Evolutionary conservation across 257 asterid species (phyloP), one percentile per base, ranked within the genome.

Genomic region (Solanum dulcamara): DNA sequence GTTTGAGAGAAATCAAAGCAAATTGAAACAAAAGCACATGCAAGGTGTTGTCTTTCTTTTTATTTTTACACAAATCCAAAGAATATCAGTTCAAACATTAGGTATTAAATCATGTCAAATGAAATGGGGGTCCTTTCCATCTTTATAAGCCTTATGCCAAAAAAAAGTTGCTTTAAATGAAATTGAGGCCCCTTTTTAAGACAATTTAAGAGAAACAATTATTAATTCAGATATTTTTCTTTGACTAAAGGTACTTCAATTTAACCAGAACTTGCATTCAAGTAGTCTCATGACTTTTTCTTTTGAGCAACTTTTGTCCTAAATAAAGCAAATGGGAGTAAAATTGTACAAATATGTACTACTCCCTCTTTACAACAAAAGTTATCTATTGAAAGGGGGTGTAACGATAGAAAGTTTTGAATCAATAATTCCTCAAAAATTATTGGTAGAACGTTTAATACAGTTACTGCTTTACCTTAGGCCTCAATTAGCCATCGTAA

Each of bases 21-120:
- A 44, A 46, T 77, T 77, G 82, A 77, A 46, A 77, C 82, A 77
- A 46, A 14, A 77, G 82, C 82, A 77, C 82, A 77, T 77, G 82
- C 82, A 46, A 77, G 62, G 26, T 44, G 26, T 77, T 46, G 60
- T 5, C n/a, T 77, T 26, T 77, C 32, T 15, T 42, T 77, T 74
- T 26, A 2, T 26, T 18, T 70, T 70, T 77, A 77, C 82, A 46
- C 82, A 77, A 77, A 44, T 77, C 62, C 82, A 77, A 77, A 77
- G 17, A 7, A 77, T 46, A 46, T 77, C 60, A 46, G 82, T 77
- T 77, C 82, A 77, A 26, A 77, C 40, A 46, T 77, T 77, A 26
- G 82, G 62, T 77, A 77, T 46, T 77, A 77, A 77, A 77, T 77
- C 62, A 46, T 46, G 6, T 77, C 82, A 48, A 77, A 46, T 46